A percentile compares a stretch with the other conserved stretches of the same genome.
Evolutionary conservation across 164 flowering plant species (phyloP).

Genomic region (Brasenia schreberi): DNA sequence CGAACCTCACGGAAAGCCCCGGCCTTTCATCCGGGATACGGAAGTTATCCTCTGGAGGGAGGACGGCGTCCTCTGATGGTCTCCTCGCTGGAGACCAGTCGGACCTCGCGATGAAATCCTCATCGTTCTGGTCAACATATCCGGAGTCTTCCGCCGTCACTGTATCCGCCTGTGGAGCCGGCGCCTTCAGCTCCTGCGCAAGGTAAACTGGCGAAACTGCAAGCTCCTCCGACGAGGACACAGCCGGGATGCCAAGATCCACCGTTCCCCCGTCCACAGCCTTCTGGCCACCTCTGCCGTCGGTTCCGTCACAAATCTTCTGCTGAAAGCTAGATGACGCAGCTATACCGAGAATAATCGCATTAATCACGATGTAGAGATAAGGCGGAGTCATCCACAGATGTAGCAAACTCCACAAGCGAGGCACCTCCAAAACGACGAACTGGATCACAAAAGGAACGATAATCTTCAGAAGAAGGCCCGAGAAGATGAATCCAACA

Average conservation of each 20-base stretch:
- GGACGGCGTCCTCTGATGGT: conserved; percentile 14
- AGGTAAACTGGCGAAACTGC: background rate
- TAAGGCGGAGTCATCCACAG: conserved; percentile 71
- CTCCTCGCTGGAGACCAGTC: conserved; percentile 16
- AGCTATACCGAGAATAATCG: conserved; percentile 69
- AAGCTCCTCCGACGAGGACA: conserved; percentile 1
- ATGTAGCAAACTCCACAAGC: conserved; percentile 22
- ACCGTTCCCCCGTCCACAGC: background rate
- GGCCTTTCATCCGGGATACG: conserved; percentile 30
- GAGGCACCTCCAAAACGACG: conserved; percentile 28
- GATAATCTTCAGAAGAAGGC: conserved; percentile 26
- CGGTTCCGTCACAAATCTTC: background rate
- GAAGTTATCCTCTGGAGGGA: conserved; percentile 7
- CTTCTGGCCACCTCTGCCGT: background rate
- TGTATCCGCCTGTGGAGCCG: background rate
- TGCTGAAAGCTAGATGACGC: conserved; percentile 55
- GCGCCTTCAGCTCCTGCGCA: conserved; percentile 1
- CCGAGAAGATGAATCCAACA: conserved; percentile 26
- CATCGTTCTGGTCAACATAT: conserved; percentile 9
- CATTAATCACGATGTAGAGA: conserved; percentile 62
- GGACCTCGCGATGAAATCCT: conserved; percentile 17
- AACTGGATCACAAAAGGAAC: conserved; percentile 26
- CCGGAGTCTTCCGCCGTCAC: background rate
- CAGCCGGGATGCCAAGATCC: conserved; percentile 4
- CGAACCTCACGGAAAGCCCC: conserved; percentile 41